A percentile compares a stretch with the other conserved stretches of the same genome.
Evolutionary conservation across 495 filamentous ascomycete genomes (phyloP).

Genomic region (Talaromyces adpressus): DNA sequence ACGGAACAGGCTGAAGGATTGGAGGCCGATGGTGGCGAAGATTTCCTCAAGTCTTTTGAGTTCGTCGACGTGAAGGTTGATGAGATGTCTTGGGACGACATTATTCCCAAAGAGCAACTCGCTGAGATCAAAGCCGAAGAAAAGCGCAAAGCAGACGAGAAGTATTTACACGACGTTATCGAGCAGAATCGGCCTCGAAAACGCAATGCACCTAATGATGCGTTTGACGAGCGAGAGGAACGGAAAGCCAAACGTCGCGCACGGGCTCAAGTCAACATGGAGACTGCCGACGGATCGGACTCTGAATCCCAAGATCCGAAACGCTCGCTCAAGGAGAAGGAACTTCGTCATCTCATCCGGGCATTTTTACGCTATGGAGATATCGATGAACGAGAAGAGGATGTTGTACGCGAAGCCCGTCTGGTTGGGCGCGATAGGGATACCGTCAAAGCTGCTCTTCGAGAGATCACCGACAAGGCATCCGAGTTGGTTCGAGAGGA

Average conservation of each 20-base stretch:
- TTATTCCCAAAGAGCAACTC: slow-evolving; percentile 90
- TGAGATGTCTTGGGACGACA: slow-evolving; percentile 91
- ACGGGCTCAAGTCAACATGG: slow-evolving; percentile 59
- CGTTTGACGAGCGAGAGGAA: slow-evolving; percentile 69
- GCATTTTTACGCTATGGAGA: slow-evolving; percentile 84
- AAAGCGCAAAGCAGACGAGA: slow-evolving; percentile 72
- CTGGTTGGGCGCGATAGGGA: slow-evolving; percentile 72
- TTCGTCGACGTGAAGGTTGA: slow-evolving; percentile 93
- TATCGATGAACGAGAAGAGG: slow-evolving; percentile 76
- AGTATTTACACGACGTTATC: slow-evolving; percentile 73
- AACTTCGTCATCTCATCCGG: slow-evolving; percentile 81
- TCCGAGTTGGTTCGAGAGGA: slow-evolving; percentile 64
- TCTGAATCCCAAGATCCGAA: slow-evolving; percentile 68
- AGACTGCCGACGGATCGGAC: slow-evolving; percentile 52
- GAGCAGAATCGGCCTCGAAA: slow-evolving; percentile 85
- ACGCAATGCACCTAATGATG: slow-evolving; percentile 60
- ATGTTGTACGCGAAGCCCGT: slow-evolving; percentile 78
- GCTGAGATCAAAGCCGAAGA: slow-evolving; percentile 84
- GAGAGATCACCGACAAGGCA: slow-evolving; percentile 68
- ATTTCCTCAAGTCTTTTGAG: slow-evolving; percentile 83
- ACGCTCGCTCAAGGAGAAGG: slow-evolving; percentile 79
- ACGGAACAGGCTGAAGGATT: slow-evolving; percentile 86
- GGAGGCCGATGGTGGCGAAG: slow-evolving; percentile 84
- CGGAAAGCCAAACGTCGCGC: slow-evolving; percentile 90
- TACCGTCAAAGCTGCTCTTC: slow-evolving; percentile 60